These are phyloP conservation scores for Chalara sp. DNA, from an alignment of 2,329 filamentous ascomycete species.

Conservation along the genomic window DNA sequence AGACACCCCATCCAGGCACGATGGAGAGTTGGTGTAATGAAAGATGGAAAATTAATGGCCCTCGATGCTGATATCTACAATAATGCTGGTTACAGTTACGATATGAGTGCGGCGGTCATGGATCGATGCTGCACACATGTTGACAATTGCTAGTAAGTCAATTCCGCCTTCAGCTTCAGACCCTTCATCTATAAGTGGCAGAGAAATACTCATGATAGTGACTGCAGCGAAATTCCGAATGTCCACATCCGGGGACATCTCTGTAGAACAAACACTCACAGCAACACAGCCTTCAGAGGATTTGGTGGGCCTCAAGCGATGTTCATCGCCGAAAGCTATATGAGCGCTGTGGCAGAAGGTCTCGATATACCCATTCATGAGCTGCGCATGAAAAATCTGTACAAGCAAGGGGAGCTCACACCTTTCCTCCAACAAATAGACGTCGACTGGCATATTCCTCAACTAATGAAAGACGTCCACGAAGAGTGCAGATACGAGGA, in stretches of 20 bases:
- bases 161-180: no score
- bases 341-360: slow-evolving; percentile 83
- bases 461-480: slow-evolving; percentile 84
- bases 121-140: slow-evolving; percentile 78
- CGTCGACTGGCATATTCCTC: slow-evolving; percentile 79
- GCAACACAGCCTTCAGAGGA: slow-evolving; percentile 88
- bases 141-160: slow-evolving; percentile 65
- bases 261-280: slow-evolving; percentile 79
- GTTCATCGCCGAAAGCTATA: slow-evolving; percentile 84
- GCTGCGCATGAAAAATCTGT: slow-evolving; percentile 80
- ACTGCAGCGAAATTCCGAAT: slow-evolving; percentile 61
- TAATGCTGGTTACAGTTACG: slow-evolving; percentile 76
- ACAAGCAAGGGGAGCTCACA: slow-evolving; percentile 66
- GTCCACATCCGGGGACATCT: slow-evolving; percentile 74
- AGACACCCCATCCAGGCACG: slow-evolving; percentile 81
- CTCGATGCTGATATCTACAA: slow-evolving; percentile 83
- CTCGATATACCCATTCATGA: slow-evolving; percentile 74
- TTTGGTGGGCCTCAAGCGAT: slow-evolving; percentile 94
- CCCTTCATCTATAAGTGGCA: no score
- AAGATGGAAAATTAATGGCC: slow-evolving; percentile 81
- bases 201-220: no score
- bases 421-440: slow-evolving; percentile 84
- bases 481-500: slow-evolving; percentile 65
- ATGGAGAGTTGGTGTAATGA: slow-evolving; percentile 90
- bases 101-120: slow-evolving; percentile 61